A percentile compares a stretch with the other conserved stretches of the same genome.
These are phyloP conservation scores for Tylopilus plumbeoviolaceoides DNA, from an alignment of 768 basidiomycete species.

Conservation along the genomic window DNA sequence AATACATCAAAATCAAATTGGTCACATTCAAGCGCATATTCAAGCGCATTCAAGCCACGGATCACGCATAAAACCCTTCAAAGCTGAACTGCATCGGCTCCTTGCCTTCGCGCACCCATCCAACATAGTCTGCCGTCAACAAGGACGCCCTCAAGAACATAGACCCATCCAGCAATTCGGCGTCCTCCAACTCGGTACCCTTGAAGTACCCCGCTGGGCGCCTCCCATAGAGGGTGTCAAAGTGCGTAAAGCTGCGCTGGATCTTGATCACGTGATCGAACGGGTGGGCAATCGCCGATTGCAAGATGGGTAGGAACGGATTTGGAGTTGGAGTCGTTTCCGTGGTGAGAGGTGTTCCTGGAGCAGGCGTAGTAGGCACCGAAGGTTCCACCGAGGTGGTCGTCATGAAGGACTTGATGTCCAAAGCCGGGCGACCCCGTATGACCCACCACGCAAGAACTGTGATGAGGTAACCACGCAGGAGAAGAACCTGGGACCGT, in stretches of 20 bases:
- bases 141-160: conserved; percentile 31
- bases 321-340: conserved; percentile 29
- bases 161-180: conserved; percentile 34
- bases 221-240: conserved; percentile 27
- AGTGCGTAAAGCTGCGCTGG: conserved; percentile 34
- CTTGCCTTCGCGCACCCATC: conserved; percentile 40
- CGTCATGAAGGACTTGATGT: conserved; percentile 31
- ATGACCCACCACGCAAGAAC: conserved; percentile 28
- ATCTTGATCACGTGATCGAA: conserved; percentile 32
- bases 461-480: conserved; percentile 27
- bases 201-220: conserved; percentile 25
- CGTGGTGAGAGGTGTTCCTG: conserved; percentile 3
- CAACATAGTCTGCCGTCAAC: conserved; percentile 30
- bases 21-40: too few relatives aligned
- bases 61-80: conserved; percentile 24
- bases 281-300: conserved; percentile 35
- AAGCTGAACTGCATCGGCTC: conserved; percentile 22
- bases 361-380: neutral
- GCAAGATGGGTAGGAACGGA: conserved; percentile 38
- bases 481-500: conserved; percentile 20
- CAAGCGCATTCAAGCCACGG: neutral
- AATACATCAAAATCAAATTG: neutral
- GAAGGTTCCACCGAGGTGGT: conserved; percentile 21
- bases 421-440: conserved; percentile 27
- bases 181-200: conserved; percentile 29